Evolutionary conservation across 805 yeast genomes (phyloP).

Genomic region (Pichia rugopelliculosa): DNA sequence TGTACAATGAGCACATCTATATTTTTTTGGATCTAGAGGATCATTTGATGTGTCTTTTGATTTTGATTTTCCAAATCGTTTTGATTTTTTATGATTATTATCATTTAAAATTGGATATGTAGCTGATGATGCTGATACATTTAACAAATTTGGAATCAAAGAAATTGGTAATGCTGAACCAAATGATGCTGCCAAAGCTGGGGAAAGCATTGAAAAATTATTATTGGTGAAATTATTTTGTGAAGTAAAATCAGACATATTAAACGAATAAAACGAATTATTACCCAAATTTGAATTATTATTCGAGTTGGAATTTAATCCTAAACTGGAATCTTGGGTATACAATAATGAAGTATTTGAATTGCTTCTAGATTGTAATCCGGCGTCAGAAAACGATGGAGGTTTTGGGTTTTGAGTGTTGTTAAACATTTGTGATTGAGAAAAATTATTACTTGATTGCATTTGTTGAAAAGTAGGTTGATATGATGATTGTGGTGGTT

Average conservation of each 20-base stretch:
- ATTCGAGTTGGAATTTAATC: not conserved
- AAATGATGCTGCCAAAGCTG: conserved; percentile 3
- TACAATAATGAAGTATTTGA: conserved; percentile 1
- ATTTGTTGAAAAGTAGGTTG: not conserved
- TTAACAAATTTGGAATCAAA: not conserved
- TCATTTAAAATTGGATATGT: not conserved
- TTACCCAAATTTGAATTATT: not conserved
- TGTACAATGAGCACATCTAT: conserved; percentile 40
- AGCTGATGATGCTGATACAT: not conserved
- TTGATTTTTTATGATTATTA: not conserved
- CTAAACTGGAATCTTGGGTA: not conserved
- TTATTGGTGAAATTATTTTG: not conserved
- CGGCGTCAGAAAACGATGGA: not conserved
- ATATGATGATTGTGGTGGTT: not conserved
- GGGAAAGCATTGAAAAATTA: not conserved
- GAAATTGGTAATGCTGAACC: conserved; percentile 1
- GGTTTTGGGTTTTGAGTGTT: not conserved
- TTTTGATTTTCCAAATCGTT: not conserved
- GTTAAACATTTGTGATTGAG: not conserved
- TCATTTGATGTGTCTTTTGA: conserved; percentile 5
- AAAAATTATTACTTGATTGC: not conserved
- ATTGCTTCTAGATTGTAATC: conserved; percentile 4
- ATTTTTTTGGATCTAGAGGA: conserved; percentile 13
- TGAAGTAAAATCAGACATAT: not conserved
- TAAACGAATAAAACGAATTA: not conserved